Evolutionary conservation across 345 rosid genomes (phyloP), one percentile per base, ranked within the genome.

Genomic region (Durio zibethinus): DNA sequence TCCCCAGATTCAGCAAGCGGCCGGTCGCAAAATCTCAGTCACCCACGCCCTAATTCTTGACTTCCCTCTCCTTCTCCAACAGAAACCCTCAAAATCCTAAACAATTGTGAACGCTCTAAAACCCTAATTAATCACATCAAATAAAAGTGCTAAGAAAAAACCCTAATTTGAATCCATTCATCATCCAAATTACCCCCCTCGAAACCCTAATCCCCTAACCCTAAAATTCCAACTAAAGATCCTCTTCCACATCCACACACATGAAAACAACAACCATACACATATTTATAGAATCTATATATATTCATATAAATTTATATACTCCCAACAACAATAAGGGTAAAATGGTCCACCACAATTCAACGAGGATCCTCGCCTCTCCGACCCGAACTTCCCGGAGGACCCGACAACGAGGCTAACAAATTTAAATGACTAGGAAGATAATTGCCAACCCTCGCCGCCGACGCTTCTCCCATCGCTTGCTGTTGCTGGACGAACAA

Each of bases 401-500:
- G 92, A 77, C 92, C 92, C 7, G 97, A 91, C 66, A 93, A 88
- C 35, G 96, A 88, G 27, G 97, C 97, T 78, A 93, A 85, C 82
- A 93, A 86, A 82, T 93, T 93, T 21, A 93, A 87, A 83, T 93
- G 97, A 12, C 97, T 94, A 9, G 97, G 97, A 48, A 91, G 89
- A 84, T 91, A 93, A 81, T 90, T 91, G 40, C 94, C 96, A 3
- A 91, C 89, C 77, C 95, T 83, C 21, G 97, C 95, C 11, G 97
- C 97, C 20, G 97, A 96, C 38, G 98, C 97, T 84, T 97, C 99
- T 60, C 99, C 98, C 81, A 93, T 90, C 9, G 94, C 91, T 29
- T 89, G 98, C 71, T 92, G 97, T 81, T 90, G 95, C 68, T 89
- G 98, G 56, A 88, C 76, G 40, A 87, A 86, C 15, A 84, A 64